These are phyloP conservation scores for Rhazya stricta DNA, from an alignment of 257 asterid genomes.

Conservation along the genomic window DNA sequence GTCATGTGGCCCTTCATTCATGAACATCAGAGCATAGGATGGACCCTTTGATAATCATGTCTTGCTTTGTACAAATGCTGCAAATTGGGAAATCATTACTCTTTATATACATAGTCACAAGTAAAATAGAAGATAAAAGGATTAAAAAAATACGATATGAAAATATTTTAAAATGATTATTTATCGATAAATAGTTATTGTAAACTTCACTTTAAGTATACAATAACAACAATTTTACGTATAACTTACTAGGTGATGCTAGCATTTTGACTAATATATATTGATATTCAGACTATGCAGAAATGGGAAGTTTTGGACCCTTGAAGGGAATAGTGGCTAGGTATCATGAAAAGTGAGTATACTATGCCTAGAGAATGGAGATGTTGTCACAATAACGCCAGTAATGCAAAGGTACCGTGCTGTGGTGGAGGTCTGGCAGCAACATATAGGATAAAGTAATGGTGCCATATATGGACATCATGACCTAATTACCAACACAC, in stretches of 20 bases:
- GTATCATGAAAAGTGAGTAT: not conserved
- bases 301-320: not conserved
- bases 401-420: conserved; percentile 11
- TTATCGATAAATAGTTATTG: too few species aligned
- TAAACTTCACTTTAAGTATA: too few species aligned
- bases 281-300: not conserved
- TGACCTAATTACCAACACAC: not conserved
- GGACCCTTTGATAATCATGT: conserved; percentile 3
- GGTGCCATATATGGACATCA: not conserved
- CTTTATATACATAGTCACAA: too few species aligned
- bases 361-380: not conserved
- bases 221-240: too few species aligned
- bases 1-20: not conserved
- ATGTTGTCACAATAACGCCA: conserved; percentile 29
- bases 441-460: not conserved
- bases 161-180: not conserved
- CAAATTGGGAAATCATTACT: not conserved
- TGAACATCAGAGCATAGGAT: not conserved
- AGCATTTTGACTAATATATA: too few species aligned
- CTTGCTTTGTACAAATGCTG: not conserved
- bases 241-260: too few species aligned
- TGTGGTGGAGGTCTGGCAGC: not conserved
- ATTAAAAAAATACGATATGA: too few species aligned
- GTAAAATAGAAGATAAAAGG: too few species aligned
- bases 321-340: not conserved